Evolutionary conservation across 192 early-diverging fungal genomes (phyloP), one percentile per base, ranked within the genome.

Genomic region (Linnemannia exigua): DNA sequence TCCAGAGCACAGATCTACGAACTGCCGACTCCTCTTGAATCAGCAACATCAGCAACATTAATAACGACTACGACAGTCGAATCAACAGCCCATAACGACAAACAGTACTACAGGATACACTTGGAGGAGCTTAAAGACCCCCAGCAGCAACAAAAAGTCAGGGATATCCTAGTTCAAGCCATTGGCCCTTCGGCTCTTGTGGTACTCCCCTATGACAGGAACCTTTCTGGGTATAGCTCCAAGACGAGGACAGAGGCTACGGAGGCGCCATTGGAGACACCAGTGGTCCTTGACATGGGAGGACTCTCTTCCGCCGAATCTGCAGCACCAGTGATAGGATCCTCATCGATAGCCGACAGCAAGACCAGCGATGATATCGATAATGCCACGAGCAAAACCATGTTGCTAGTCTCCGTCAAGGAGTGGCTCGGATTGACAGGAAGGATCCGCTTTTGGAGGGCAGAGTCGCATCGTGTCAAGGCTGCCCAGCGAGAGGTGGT

Each of bases 401-500:
- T 86, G 84, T 41, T 86, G 17, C 58, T 86, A 35, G 25, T 86
- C 28, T 66, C 84, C n/a, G 80, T 79, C 17, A 46, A 47, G 14
- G 69, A 76, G 11, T 86, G 84, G 84, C 31, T 86, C 61, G 48
- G 70, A 28, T 33, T 86, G 84, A 51, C 75, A 19, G 74, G 69
- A 1, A 47, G 79, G 50, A 80, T 86, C 68, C 78, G 84, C 4
- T 80, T 68, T 58, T 86, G 84, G 84, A 66, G 84, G 61, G 69
- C 74, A 69, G 84, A 86, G 66, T 86, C 84, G 5, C 84, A 86
- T 71, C 67, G 75, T 4, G 50, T 86, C 19, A 86, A 86, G 44
- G 33, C 75, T 33, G 74, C 70, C 19, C 48, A 80, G 70, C 58
- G 84, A 38, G 84, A 80, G 54, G 19, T 44, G 31, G 52, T 74